Evolutionary conservation across 2,329 filamentous ascomycete species (phyloP).

Genomic region (Dactylonectria estremocensis): DNA sequence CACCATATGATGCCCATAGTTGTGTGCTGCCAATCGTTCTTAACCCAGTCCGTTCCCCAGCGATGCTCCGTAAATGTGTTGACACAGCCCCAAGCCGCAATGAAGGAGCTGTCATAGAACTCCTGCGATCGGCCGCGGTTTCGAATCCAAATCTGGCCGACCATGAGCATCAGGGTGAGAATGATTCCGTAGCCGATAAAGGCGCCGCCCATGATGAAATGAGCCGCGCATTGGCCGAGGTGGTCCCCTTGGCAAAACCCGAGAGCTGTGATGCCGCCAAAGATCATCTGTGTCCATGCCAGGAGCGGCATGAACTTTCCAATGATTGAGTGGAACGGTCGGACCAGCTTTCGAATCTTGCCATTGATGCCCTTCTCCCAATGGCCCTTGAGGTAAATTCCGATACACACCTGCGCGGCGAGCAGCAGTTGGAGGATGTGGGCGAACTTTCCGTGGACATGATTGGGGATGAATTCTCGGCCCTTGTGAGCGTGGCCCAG

Average conservation of each 20-base stretch:
- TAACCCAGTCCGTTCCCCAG: conserved; percentile 91
- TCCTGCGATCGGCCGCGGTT: conserved; percentile 91
- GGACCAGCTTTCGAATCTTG: conserved; percentile 80
- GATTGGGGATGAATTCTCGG: conserved; percentile 82
- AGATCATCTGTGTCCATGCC: conserved; percentile 94
- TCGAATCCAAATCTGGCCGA: conserved; percentile 89
- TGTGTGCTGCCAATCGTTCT: conserved; percentile 97
- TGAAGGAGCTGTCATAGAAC: conserved; percentile 94
- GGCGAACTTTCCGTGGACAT: conserved; percentile 87
- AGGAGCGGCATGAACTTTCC: conserved; percentile 91
- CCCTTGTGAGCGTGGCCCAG: conserved; percentile 93
- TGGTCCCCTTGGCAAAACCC: conserved; percentile 96
- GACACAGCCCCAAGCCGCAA: conserved; percentile 95
- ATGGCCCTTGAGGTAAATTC: conserved; percentile 91
- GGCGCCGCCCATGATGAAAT: conserved; percentile 98
- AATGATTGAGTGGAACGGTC: conserved; percentile 82
- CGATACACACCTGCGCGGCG: conserved; percentile 82
- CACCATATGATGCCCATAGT: conserved; percentile 99
- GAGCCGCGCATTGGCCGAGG: conserved; percentile 90
- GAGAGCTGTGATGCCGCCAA: conserved; percentile 92
- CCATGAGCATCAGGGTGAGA: conserved; percentile 87
- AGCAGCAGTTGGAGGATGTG: conserved; percentile 86
- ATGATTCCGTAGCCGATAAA: conserved; percentile 96
- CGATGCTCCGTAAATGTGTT: conserved; percentile 99
- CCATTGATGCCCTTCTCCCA: conserved; percentile 88